Conservation (phyloP, 1,284 basidiomycete genomes). For the Heterobasidion occidentale region DNA sequence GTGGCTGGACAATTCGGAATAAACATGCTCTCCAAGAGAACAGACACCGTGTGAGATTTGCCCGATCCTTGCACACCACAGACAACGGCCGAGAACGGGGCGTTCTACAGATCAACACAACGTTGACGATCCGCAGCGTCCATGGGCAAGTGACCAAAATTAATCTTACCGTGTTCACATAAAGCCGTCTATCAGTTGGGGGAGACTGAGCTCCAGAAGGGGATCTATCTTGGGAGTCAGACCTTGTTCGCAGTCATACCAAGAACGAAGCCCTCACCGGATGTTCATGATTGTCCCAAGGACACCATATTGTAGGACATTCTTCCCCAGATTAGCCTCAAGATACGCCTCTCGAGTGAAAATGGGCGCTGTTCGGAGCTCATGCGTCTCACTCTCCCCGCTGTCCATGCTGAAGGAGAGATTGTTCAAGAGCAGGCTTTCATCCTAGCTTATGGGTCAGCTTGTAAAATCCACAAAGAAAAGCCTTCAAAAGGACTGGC, state of each 20-base stretch:
- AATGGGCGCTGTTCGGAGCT: constrained; percentile 44
- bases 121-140: background rate
- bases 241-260: background rate
- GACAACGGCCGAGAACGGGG: constrained; percentile 26
- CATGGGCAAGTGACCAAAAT: background rate
- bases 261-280: constrained; percentile 26
- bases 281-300: constrained; percentile 38
- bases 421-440: constrained; percentile 25
- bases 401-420: constrained; percentile 32
- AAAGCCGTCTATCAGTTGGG: constrained; percentile 24
- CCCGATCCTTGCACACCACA: constrained; percentile 45
- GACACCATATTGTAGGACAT: constrained; percentile 46
- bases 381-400: constrained; percentile 25
- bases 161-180: constrained; percentile 49
- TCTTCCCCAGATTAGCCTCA: constrained; percentile 21
- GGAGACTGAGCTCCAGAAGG: background rate
- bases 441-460: background rate
- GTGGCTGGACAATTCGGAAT: constrained; percentile 38
- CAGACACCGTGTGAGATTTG: constrained; percentile 63
- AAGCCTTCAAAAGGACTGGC: background rate
- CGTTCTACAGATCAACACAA: constrained; percentile 17
- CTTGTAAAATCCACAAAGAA: background rate
- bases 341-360: constrained; percentile 45
- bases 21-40: constrained; percentile 60
- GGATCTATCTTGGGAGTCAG: background rate